Percentiles rank a stretch among this genome's conserved stretches.
phyloP scores from a whole-genome alignment of 129 eudicot genomes.

The Tagetes patula region DNA sequence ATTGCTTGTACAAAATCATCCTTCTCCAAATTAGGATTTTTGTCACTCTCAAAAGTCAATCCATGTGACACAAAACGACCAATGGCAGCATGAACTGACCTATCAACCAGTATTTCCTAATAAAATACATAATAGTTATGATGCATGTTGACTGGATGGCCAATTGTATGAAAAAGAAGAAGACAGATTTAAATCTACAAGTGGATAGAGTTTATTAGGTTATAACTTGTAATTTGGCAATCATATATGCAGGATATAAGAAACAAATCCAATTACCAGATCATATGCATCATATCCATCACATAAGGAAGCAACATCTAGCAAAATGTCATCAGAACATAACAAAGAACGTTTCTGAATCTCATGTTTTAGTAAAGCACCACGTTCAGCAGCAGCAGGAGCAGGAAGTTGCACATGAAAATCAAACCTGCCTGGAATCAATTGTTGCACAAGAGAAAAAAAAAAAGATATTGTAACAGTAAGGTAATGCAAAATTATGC shows the following conservation, averaged over 20 bases:
- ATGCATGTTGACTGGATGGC: background rate
- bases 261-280: slow-evolving; percentile 50
- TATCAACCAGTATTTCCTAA: slow-evolving; percentile 81
- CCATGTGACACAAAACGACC: slow-evolving; percentile 58
- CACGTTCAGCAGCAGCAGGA: slow-evolving; percentile 93
- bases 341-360: slow-evolving; percentile 73
- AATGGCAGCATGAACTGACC: slow-evolving; percentile 85
- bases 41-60: slow-evolving; percentile 38
- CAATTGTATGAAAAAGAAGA: background rate
- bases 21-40: slow-evolving; percentile 55
- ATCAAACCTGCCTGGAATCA: slow-evolving; percentile 78
- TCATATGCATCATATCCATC: slow-evolving; percentile 99
- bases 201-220: slow-evolving; percentile 9
- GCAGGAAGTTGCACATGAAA: slow-evolving; percentile 91
- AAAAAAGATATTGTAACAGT: slow-evolving; percentile 1
- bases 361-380: slow-evolving; percentile 77
- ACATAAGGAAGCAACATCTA: slow-evolving; percentile 81
- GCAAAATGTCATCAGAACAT: slow-evolving; percentile 69
- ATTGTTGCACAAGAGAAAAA: slow-evolving; percentile 16
- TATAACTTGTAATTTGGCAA: slow-evolving; percentile 16
- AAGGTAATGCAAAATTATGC: background rate
- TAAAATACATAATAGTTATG: background rate
- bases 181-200: slow-evolving; percentile 14
- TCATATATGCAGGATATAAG: slow-evolving; percentile 3
- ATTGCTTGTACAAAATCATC: slow-evolving; percentile 84